A percentile compares a stretch with the other conserved stretches of the same genome.
These are phyloP conservation scores for Dipodascopsis uninucleata DNA, from an alignment of 805 yeast genomes.

Conservation along the genomic window DNA sequence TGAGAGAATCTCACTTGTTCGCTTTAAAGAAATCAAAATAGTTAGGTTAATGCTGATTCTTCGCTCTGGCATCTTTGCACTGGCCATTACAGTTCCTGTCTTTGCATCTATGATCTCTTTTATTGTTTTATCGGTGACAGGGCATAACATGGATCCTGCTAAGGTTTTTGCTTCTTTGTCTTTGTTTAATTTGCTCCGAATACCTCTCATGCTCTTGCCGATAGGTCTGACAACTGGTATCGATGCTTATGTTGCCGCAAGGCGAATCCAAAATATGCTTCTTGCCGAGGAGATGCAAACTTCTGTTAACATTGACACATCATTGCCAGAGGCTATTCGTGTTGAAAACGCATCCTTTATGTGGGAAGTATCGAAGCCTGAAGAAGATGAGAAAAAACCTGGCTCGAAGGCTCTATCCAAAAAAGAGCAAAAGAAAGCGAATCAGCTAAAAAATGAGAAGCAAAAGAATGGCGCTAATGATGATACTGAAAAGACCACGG, in stretches of 20 bases:
- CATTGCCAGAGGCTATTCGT: slow-evolving; percentile 46
- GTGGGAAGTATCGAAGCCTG: slow-evolving; percentile 51
- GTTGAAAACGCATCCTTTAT: slow-evolving; percentile 55
- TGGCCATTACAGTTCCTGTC: slow-evolving; percentile 63
- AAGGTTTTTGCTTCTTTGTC: slow-evolving; percentile 67
- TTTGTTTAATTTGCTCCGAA: slow-evolving; percentile 58
- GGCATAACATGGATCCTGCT: slow-evolving; percentile 50
- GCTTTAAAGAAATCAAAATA: slow-evolving; percentile 58
- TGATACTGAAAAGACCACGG: background rate
- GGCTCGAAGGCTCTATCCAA: no score
- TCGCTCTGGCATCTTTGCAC: slow-evolving; percentile 61
- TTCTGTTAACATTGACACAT: slow-evolving; percentile 35
- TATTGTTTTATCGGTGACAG: slow-evolving; percentile 46
- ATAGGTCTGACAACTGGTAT: slow-evolving; percentile 57
- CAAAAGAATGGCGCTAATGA: background rate
- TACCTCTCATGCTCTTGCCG: slow-evolving; percentile 63
- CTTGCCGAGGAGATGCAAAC: slow-evolving; percentile 43
- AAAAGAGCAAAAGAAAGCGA: slow-evolving; percentile 5
- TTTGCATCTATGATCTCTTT: slow-evolving; percentile 66
- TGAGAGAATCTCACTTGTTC: slow-evolving; percentile 49
- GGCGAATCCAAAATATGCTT: slow-evolving; percentile 51
- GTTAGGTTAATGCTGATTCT: slow-evolving; percentile 62
- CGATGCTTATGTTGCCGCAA: slow-evolving; percentile 59
- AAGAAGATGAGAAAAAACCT: slow-evolving; percentile 21
- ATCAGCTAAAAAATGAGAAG: slow-evolving; percentile 13